Conservation (phyloP, 179 eudicot species). For the Beta lomatogona region DNA sequence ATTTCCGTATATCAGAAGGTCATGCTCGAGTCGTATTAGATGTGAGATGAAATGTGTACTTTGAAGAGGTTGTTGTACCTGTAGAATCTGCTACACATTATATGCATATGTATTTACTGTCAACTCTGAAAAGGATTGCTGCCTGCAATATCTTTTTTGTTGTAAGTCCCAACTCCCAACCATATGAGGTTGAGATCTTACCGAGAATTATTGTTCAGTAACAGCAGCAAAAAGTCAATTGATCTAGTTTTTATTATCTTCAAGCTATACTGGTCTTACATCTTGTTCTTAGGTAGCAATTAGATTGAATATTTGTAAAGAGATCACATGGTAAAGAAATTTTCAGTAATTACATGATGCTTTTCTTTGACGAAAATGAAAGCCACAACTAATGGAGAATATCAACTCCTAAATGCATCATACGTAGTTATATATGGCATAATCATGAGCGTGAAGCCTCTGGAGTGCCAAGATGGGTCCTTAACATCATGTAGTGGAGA, state of each 20-base stretch:
- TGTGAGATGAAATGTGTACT: background rate
- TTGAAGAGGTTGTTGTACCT: background rate
- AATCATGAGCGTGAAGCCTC: too few relatives aligned
- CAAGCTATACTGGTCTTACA: background rate
- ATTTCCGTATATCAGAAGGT: constrained; percentile 25
- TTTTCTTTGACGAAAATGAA: too few relatives aligned
- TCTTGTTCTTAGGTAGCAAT: background rate
- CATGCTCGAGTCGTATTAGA: constrained; percentile 23
- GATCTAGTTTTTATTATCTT: background rate
- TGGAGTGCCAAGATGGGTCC: too few relatives aligned
- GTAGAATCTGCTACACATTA: background rate
- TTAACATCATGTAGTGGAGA: too few relatives aligned
- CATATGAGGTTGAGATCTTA: background rate
- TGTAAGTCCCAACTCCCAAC: background rate
- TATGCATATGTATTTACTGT: background rate
- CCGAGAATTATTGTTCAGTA: background rate
- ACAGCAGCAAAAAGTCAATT: background rate
- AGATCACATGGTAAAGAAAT: too few relatives aligned
- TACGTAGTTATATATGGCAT: too few relatives aligned
- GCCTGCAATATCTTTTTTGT: background rate
- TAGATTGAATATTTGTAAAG: background rate
- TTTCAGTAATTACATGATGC: too few relatives aligned
- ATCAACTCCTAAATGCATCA: too few relatives aligned
- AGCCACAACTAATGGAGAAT: too few relatives aligned
- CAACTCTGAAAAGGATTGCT: background rate